Conservation (phyloP, 2,329 filamentous ascomycete genomes). For the Colletotrichum tropicale region DNA sequence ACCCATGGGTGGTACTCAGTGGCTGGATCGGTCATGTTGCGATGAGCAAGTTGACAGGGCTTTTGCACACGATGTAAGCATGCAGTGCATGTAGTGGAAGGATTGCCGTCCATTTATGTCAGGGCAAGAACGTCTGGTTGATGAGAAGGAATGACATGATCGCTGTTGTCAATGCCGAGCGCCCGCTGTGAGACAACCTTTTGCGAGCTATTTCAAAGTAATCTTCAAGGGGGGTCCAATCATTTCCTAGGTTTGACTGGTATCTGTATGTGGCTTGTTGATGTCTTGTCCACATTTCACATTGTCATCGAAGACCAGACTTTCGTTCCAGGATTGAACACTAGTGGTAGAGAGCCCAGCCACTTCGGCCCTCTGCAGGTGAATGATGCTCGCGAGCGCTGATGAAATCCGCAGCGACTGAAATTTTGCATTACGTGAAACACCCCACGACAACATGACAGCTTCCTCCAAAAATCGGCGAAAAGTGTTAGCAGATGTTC, state of each 20-base stretch:
- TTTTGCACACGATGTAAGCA: background rate
- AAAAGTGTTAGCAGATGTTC: background rate
- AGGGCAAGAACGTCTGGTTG: background rate
- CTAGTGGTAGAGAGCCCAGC: background rate
- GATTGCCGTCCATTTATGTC: background rate
- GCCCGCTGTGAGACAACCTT: background rate
- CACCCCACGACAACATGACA: background rate
- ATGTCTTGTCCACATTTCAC: background rate
- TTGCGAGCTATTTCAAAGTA: background rate
- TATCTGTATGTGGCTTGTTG: background rate
- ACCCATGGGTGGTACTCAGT: background rate
- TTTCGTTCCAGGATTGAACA: background rate
- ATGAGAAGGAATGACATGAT: background rate
- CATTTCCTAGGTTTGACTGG: background rate
- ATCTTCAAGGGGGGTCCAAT: background rate
- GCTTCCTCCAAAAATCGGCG: accelerated
- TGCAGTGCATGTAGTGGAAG: accelerated
- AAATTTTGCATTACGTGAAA: background rate
- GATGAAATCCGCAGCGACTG: background rate
- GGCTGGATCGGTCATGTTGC: background rate
- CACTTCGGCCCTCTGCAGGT: background rate
- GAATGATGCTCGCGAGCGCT: background rate
- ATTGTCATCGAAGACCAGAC: accelerated
- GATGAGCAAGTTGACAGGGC: accelerated
- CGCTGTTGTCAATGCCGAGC: background rate